A percentile compares a stretch with the other conserved stretches of the same genome.
These are phyloP conservation scores for Smittium culicis DNA, from an alignment of 371 early-diverging fungal genomes.

Conservation along the genomic window DNA sequence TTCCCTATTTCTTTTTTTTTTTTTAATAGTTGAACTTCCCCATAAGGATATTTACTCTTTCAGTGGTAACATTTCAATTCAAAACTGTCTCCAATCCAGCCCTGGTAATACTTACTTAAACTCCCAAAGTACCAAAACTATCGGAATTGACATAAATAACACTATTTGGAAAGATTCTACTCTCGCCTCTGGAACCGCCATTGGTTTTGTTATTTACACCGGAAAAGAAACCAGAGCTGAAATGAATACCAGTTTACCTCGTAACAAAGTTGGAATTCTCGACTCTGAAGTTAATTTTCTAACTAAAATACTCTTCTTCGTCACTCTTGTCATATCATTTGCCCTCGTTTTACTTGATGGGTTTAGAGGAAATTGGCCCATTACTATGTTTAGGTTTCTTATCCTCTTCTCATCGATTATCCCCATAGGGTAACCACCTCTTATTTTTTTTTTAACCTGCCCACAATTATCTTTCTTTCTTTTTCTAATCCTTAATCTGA, in stretches of 20 bases:
- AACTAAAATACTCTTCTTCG: conserved; percentile 78
- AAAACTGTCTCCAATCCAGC: too few species aligned
- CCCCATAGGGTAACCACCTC: too few species aligned
- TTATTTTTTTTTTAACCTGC: too few species aligned
- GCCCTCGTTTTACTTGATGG: conserved; percentile 83
- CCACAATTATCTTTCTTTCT: too few species aligned
- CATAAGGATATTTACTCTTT: conserved; percentile 96
- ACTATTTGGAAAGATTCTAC: conserved; percentile 98
- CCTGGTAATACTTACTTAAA: neutral
- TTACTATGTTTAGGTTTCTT: too few species aligned
- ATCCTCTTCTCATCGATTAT: too few species aligned
- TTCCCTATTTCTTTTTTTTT: too few species aligned
- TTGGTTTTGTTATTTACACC: conserved; percentile 93
- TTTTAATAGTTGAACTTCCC: too few species aligned
- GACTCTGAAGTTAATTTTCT: conserved; percentile 91
- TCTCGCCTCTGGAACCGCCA: conserved; percentile 81
- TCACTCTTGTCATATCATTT: conserved; percentile 66
- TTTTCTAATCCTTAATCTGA: too few species aligned
- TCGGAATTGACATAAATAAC: conserved; percentile 79
- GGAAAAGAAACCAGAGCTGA: conserved; percentile 95
- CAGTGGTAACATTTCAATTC: conserved; percentile 64
- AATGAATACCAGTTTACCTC: conserved; percentile 93
- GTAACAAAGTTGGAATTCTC: conserved; percentile 89
- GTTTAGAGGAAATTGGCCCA: too few species aligned
- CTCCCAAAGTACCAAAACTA: conserved; percentile 21